Base-by-base conservation (phyloP, 768 basidiomycete genomes). In the Lactifluus subvellereus region DNA sequence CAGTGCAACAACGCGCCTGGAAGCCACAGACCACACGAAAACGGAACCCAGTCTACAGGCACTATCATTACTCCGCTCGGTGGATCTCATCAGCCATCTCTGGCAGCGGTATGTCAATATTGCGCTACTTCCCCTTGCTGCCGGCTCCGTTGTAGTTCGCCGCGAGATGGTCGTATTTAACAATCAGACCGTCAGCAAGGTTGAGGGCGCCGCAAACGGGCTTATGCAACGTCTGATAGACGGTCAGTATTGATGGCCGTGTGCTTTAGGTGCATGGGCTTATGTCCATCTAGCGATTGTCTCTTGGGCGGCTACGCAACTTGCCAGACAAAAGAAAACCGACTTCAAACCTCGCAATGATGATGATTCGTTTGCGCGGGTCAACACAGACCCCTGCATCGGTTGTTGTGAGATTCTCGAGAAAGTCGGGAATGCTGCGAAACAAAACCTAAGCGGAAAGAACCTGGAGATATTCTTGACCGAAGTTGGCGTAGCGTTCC, bases 311-410 rank as follows among this genome's bases (percentile, higher is more conserved):
- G 79, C 84, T 2, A 65, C 79, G 3, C 87, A 91, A 65, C 83
- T 99, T 42, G 81, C 84, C 8, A 95, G 94, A 73, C 97, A 99
- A 73, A 98, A 98, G 78, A 89, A 88, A 70, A 89, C 85, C 54
- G 97, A 99, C 72, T 99, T 97, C 77, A 97, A 96, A 74, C 97
- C 97, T 11, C 84, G 89, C 42, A 94, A 98, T 68, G 97, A 99
- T 70, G 96, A 98, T 68, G 74, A 94, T 27, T 94, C 94, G 0
- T 98, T 98, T 73, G 92, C 94, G 4, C 79, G 94, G 22, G 92
- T 92, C 32, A 97, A 93, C 71, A 98, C 97, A 0, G 96, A 98
- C 66, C 94, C 97, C 0, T 98, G 94, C 71, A 70, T 86, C 18
- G 79, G 84, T 1, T 93, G 90, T 68, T 96, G 95, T 70, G 93